Evolutionary conservation across 495 filamentous ascomycete species (phyloP).

Genomic region (Penicillium crystallinum): DNA sequence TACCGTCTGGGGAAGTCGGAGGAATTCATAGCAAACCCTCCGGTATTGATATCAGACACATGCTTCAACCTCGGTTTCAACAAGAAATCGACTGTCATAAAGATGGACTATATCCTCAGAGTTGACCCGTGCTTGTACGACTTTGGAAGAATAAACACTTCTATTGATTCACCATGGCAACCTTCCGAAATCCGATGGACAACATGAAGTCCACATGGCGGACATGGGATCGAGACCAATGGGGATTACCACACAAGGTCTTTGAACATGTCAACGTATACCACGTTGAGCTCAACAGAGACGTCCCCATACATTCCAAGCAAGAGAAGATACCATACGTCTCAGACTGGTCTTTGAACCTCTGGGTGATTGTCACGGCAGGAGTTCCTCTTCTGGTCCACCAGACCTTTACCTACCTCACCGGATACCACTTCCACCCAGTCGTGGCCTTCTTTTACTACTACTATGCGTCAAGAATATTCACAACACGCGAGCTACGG

Average conservation of each 20-base stretch:
- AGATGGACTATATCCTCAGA: no score
- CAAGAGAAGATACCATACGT: slow-evolving; percentile 24
- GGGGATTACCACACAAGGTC: slow-evolving; percentile 31
- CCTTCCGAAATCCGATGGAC: slow-evolving; percentile 30
- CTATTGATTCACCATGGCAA: no score
- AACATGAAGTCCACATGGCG: slow-evolving; percentile 37
- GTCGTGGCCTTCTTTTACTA: slow-evolving; percentile 25
- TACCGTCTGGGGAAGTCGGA: no score
- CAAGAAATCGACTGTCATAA: no score
- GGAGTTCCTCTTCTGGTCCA: slow-evolving; percentile 23
- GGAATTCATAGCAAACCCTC: no score
- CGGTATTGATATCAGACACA: no score
- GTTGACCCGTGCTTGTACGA: no score
- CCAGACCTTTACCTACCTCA: slow-evolving; percentile 23
- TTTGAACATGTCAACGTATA: slow-evolving; percentile 27
- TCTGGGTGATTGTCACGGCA: slow-evolving; percentile 25
- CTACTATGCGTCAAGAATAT: slow-evolving; percentile 23
- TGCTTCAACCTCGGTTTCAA: no score
- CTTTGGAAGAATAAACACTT: no score
- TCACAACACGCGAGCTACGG: slow-evolving; percentile 28
- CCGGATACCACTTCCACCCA: slow-evolving; percentile 20
- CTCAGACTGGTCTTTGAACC: slow-evolving; percentile 28
- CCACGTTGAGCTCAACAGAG: slow-evolving; percentile 22
- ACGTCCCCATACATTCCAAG: slow-evolving; percentile 23
- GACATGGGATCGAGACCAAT: slow-evolving; percentile 19